phyloP scores from a whole-genome alignment of 768 basidiomycete genomes.

The Suillus subaureus region DNA sequence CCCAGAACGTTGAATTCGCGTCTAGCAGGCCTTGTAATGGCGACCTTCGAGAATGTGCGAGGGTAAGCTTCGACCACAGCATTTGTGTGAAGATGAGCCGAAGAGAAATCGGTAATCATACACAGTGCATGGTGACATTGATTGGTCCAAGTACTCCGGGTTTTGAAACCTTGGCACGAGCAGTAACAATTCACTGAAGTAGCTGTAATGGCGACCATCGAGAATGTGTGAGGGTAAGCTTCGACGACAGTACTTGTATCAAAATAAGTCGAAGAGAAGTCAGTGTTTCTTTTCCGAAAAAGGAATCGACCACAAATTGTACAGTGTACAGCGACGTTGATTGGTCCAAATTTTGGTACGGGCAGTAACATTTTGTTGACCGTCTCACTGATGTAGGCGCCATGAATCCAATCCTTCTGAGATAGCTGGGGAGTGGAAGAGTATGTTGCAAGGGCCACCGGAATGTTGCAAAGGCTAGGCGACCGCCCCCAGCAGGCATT shows the following conservation, averaged over 20 bases:
- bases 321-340: background rate
- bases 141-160: too few relatives aligned
- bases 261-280: background rate
- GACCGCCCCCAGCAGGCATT: too few relatives aligned
- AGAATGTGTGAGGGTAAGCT: background rate
- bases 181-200: too few relatives aligned
- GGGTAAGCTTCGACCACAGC: background rate
- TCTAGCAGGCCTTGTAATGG: background rate
- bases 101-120: too few relatives aligned
- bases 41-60: background rate
- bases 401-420: background rate
- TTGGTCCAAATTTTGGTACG: background rate
- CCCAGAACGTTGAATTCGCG: background rate
- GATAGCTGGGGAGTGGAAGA: too few relatives aligned
- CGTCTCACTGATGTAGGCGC: background rate
- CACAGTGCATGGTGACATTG: too few relatives aligned
- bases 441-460: background rate
- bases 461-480: background rate
- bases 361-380: background rate
- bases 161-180: too few relatives aligned
- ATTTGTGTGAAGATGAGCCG: background rate
- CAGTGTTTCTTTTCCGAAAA: background rate
- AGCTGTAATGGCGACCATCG: background rate
- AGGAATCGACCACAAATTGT: background rate
- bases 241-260: background rate